Percentiles rank a stretch among this genome's conserved stretches.
Evolutionary conservation across 441 rosid species (phyloP).

Genomic region (Breynia disticha): DNA sequence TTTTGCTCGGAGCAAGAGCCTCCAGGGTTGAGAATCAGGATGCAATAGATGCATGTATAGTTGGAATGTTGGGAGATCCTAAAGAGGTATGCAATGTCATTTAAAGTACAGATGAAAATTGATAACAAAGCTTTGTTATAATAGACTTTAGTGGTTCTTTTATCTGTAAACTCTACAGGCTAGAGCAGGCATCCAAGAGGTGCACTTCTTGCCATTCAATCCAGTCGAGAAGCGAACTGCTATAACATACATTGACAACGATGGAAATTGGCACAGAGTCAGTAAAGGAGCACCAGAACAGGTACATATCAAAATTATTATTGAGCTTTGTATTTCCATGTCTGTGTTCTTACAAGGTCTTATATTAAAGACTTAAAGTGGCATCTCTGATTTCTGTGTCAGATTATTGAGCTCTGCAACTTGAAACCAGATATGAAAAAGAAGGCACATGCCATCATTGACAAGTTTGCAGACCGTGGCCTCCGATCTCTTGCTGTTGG

Average conservation of each 20-base stretch:
- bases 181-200: conserved; percentile 75
- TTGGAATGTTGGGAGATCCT: conserved; percentile 76
- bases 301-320: conserved; percentile 24
- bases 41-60: conserved; percentile 85
- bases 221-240: conserved; percentile 98
- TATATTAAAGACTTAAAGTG: not conserved
- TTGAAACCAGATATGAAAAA: conserved; percentile 44
- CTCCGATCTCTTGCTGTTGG: conserved; percentile 75
- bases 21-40: conserved; percentile 91
- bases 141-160: not conserved
- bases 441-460: conserved; percentile 63
- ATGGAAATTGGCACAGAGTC: conserved; percentile 63
- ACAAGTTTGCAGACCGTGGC: conserved; percentile 69
- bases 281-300: conserved; percentile 98
- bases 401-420: conserved; percentile 70
- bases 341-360: not conserved
- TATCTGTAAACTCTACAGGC: conserved; percentile 29
- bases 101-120: not conserved
- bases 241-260: conserved; percentile 62
- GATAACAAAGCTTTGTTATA: not conserved
- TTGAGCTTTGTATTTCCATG: not conserved
- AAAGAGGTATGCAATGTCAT: conserved; percentile 40
- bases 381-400: conserved; percentile 3
- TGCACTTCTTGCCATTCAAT: conserved; percentile 88
- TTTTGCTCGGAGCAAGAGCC: conserved; percentile 73